Percentiles rank a stretch among this genome's conserved stretches.
These are phyloP conservation scores for Chaetomium globosum DNA, from an alignment of 2,329 filamentous ascomycete genomes.

Conservation along the genomic window DNA sequence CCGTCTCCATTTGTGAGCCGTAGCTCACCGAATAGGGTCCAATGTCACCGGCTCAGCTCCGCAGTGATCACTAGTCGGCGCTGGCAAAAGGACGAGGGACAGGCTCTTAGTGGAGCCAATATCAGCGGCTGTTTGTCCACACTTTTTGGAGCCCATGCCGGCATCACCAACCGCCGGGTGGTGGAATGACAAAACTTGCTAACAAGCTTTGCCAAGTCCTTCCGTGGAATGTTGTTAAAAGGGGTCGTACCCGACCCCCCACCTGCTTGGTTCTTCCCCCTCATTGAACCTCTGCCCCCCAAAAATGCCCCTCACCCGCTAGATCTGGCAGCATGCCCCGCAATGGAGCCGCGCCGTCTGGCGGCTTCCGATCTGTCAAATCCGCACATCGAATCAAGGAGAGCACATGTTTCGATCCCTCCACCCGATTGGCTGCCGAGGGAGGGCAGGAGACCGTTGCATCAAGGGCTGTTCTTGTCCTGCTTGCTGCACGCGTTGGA, in stretches of 20 bases:
- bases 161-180: not conserved
- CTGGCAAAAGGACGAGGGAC: not conserved
- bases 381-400: conserved; percentile 29
- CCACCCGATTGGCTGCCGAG: conserved; percentile 30
- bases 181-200: not conserved
- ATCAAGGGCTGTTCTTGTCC: not conserved
- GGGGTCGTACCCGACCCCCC: not conserved
- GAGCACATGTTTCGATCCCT: conserved; percentile 32
- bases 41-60: not conserved
- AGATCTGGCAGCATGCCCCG: conserved; percentile 21
- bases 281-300: conserved; percentile 2
- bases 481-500: not conserved
- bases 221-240: conserved; percentile 2
- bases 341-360: conserved; percentile 2
- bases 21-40: not conserved
- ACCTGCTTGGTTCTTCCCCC: not conserved
- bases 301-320: conserved; percentile 20
- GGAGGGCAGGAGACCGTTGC: conserved; percentile 4
- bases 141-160: not conserved
- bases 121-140: not conserved
- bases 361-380: conserved; percentile 22
- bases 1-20: conserved; percentile 3
- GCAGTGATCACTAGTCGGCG: not conserved
- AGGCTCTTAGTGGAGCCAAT: not conserved
- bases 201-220: conserved; percentile 20